Percentiles rank a stretch among this genome's conserved stretches.
Conservation (phyloP, 192 early-diverging fungal genomes). For the Umbelopsis sp. region DNA sequence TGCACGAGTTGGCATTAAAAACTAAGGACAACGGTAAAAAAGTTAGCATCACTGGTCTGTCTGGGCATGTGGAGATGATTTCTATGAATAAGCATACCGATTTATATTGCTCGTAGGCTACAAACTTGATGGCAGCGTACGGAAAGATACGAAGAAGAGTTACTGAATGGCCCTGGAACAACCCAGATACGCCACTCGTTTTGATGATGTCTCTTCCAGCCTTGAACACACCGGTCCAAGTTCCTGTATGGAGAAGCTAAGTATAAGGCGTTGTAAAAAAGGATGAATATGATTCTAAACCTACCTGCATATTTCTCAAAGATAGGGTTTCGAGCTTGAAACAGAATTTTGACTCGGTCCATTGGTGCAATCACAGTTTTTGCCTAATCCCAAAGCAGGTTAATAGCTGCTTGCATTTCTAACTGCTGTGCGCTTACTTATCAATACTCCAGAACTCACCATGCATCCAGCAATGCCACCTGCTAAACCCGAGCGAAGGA, state of each 20-base stretch:
- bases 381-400: constrained; percentile 46
- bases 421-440: neutral
- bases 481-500: constrained; percentile 49
- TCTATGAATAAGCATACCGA: constrained; percentile 36
- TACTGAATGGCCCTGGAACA: constrained; percentile 95
- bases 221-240: constrained; percentile 78
- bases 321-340: constrained; percentile 76
- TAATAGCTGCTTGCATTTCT: neutral
- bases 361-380: constrained; percentile 81
- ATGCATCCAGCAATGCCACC: constrained; percentile 56
- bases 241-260: constrained; percentile 48
- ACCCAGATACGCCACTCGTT: constrained; percentile 71
- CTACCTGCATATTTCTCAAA: constrained; percentile 70
- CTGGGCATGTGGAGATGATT: neutral
- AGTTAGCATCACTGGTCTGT: neutral
- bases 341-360: constrained; percentile 86
- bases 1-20: constrained; percentile 69
- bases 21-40: constrained; percentile 23
- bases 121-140: constrained; percentile 96
- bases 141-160: constrained; percentile 95
- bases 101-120: constrained; percentile 92
- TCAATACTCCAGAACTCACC: constrained; percentile 29
- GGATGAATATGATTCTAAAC: neutral
- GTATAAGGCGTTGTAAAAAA: neutral
- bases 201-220: constrained; percentile 77